Conservation (phyloP, 768 basidiomycete species). For the Suillus subluteus region DNA sequence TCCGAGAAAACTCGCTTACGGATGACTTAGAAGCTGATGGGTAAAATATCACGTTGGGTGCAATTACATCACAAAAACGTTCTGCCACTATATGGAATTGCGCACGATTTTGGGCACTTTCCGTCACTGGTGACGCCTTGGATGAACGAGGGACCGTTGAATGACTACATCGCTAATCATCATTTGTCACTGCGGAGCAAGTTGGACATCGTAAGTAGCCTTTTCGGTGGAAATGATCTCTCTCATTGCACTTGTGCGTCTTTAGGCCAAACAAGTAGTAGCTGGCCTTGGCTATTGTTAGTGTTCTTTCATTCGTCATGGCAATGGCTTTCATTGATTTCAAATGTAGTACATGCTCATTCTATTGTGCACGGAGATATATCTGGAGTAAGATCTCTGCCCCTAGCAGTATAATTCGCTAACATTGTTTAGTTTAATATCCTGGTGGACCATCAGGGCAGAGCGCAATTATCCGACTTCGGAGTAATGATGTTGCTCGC, state of each 20-base stretch:
- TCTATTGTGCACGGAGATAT: slow-evolving; percentile 13
- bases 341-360: slow-evolving; percentile 10
- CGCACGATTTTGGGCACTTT: slow-evolving; percentile 23
- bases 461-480: slow-evolving; percentile 7
- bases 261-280: slow-evolving; percentile 5
- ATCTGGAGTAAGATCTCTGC: slow-evolving; percentile 8
- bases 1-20: neutral
- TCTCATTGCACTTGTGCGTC: too few species aligned
- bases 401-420: neutral
- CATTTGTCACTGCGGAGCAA: slow-evolving; percentile 13
- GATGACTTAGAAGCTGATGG: slow-evolving; percentile 1
- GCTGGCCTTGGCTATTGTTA: slow-evolving; percentile 11
- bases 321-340: neutral
- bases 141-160: slow-evolving; percentile 28
- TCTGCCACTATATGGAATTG: slow-evolving; percentile 24
- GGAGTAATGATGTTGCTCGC: slow-evolving; percentile 7
- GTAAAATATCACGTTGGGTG: slow-evolving; percentile 8
- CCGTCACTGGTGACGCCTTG: slow-evolving; percentile 29
- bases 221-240: neutral
- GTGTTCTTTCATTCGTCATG: neutral
- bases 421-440: slow-evolving; percentile 9
- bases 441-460: slow-evolving; percentile 5
- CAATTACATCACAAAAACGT: slow-evolving; percentile 19
- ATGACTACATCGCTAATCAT: slow-evolving; percentile 16
- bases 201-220: slow-evolving; percentile 22